phyloP scores from a whole-genome alignment of 2,329 filamentous ascomycete species.

The Conoideocrella luteorostrata region DNA sequence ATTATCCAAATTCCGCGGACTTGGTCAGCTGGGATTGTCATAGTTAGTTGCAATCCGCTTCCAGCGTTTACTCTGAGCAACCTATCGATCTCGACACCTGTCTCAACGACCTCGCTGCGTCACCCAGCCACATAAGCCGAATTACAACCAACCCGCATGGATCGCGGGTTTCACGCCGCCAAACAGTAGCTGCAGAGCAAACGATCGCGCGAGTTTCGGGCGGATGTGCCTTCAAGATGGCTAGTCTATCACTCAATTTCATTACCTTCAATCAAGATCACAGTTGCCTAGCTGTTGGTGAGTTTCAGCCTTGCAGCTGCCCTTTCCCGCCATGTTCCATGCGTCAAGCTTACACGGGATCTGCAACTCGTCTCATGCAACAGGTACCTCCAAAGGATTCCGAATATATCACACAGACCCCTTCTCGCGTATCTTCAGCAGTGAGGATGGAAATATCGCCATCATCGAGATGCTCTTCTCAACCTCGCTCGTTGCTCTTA shows the following conservation, averaged over 20 bases:
- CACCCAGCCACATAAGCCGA: no score
- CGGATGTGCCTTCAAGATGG: conserved; percentile 41
- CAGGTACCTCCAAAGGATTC: conserved; percentile 88
- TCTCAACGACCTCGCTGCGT: no score
- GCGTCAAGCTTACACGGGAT: conserved; percentile 2
- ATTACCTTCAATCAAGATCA: conserved; percentile 99
- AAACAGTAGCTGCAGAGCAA: background rate
- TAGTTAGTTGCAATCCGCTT: no score
- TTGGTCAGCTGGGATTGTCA: no score
- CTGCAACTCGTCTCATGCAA: background rate
- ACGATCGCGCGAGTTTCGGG: background rate
- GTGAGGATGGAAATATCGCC: conserved; percentile 88
- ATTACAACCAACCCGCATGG: no score
- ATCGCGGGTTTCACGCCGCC: no score
- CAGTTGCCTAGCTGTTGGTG: conserved; percentile 91
- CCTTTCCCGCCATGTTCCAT: background rate
- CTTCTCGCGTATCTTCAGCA: conserved; percentile 90
- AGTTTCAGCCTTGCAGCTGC: conserved; percentile 24
- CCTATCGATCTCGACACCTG: no score
- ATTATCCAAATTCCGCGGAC: no score
- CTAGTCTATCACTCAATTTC: conserved; percentile 79
- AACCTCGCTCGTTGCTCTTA: conserved; percentile 89
- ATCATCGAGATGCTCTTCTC: conserved; percentile 99
- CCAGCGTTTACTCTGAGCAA: no score
- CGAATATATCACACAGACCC: conserved; percentile 96